A percentile compares a stretch with the other conserved stretches of the same genome.
Conservation (phyloP, 805 yeast species). For the Osmozyma mogii region DNA sequence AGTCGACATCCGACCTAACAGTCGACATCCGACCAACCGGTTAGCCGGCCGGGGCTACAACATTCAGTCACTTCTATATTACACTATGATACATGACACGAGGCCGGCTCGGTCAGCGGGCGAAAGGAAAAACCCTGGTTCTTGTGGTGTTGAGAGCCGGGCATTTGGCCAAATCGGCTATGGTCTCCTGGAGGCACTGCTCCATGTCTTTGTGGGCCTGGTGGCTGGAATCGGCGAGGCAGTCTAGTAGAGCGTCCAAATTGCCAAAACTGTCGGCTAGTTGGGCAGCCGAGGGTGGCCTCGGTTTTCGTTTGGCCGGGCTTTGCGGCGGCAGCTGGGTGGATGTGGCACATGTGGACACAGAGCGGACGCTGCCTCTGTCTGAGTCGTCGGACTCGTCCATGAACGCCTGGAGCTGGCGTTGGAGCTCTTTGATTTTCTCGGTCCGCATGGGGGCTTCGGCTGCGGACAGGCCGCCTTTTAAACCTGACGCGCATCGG, state of each 20-base stretch:
- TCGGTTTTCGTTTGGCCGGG: not conserved
- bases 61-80: not conserved
- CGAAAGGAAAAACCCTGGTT: slow-evolving; percentile 1
- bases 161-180: slow-evolving; percentile 10
- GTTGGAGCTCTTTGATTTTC: slow-evolving; percentile 4
- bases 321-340: slow-evolving; percentile 1
- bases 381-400: slow-evolving; percentile 3
- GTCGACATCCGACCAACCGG: too few species aligned
- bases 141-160: slow-evolving; percentile 16
- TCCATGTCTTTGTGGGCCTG: slow-evolving; percentile 16
- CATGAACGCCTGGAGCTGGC: slow-evolving; percentile 1
- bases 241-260: slow-evolving; percentile 16
- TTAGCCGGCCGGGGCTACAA: too few species aligned
- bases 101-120: not conserved
- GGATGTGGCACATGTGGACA: slow-evolving; percentile 5
- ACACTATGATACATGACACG: not conserved
- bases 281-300: slow-evolving; percentile 1
- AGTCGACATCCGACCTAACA: too few species aligned
- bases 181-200: slow-evolving; percentile 9
- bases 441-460: too few species aligned
- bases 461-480: too few species aligned
- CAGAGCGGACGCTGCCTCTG: slow-evolving; percentile 2
- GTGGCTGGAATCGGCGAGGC: slow-evolving; percentile 19
- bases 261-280: slow-evolving; percentile 3
- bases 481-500: too few species aligned